These are phyloP conservation scores for Volvox africanus DNA, from an alignment of 139 green algal species.

Conservation along the genomic window DNA sequence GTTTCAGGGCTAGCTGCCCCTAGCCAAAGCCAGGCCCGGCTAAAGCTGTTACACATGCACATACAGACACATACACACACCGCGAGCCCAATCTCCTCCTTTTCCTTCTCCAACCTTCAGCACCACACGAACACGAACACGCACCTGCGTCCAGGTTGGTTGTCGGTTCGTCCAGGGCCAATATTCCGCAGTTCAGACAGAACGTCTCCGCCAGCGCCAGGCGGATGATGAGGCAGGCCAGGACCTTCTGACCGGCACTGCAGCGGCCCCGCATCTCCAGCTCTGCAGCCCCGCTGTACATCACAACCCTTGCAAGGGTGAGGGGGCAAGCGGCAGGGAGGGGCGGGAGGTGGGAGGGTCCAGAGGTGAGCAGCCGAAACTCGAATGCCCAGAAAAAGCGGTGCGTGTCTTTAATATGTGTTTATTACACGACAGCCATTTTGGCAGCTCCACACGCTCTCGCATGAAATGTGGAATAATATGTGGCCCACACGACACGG, in stretches of 20 bases:
- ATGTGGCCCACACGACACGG: too few relatives aligned
- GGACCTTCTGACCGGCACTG: conserved; percentile 94
- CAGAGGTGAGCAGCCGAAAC: not conserved
- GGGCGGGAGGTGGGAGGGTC: not conserved
- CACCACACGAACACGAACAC: not conserved
- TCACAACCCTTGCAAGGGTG: conserved; percentile 80
- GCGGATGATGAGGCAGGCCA: conserved; percentile 98
- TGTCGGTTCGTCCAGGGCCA: conserved; percentile 98
- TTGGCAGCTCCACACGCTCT: not conserved
- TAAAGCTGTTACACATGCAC: too few relatives aligned
- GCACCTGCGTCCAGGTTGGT: conserved; percentile 95
- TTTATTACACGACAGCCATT: too few relatives aligned
- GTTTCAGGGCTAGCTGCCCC: too few relatives aligned
- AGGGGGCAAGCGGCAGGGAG: not conserved
- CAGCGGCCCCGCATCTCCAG: conserved; percentile 99
- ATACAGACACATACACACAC: too few relatives aligned
- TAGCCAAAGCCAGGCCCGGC: too few relatives aligned
- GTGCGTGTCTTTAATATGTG: too few relatives aligned
- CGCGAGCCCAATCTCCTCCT: not conserved
- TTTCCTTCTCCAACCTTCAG: not conserved
- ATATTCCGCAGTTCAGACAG: conserved; percentile 98
- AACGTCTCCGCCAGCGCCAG: conserved; percentile 98
- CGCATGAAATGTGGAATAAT: not conserved
- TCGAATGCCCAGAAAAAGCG: not conserved
- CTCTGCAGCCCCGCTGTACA: conserved; percentile 88